Evolutionary conservation across 2,329 filamentous ascomycete species (phyloP).

Genomic region (Ophiocordyceps camponoti-saundersi): DNA sequence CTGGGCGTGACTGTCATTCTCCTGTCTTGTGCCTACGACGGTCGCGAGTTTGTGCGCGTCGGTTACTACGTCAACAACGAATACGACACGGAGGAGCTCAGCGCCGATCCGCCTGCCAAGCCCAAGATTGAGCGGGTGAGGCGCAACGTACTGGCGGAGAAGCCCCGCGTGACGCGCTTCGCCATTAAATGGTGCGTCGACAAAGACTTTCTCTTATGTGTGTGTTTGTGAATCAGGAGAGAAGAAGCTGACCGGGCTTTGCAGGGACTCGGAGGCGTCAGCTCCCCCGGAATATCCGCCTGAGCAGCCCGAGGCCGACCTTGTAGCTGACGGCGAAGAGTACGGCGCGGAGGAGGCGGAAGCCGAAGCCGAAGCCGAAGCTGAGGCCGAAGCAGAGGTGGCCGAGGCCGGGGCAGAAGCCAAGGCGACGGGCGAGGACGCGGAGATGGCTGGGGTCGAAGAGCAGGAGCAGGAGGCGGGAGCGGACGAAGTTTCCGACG

Average conservation of each 20-base stretch:
- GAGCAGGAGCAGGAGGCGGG: constrained; percentile 27
- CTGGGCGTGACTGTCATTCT: constrained; percentile 94
- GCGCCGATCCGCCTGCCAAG: constrained; percentile 77
- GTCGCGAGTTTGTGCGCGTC: constrained; percentile 90
- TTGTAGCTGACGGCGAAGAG: constrained; percentile 65
- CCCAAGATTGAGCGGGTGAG: constrained; percentile 82
- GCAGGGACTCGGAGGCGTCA: constrained; percentile 92
- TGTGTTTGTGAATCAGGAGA: no score
- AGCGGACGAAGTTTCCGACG: constrained; percentile 46
- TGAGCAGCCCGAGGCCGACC: constrained; percentile 91
- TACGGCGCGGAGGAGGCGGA: constrained; percentile 80
- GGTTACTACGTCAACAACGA: constrained; percentile 99
- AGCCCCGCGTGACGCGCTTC: constrained; percentile 92
- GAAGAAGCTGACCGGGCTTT: background rate
- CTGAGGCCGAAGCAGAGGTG: constrained; percentile 36
- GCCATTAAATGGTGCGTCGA: constrained; percentile 84
- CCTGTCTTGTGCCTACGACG: constrained; percentile 90
- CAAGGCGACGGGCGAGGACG: constrained; percentile 59
- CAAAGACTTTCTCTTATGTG: no score
- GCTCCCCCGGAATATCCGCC: constrained; percentile 92
- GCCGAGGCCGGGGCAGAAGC: constrained; percentile 45
- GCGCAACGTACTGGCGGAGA: constrained; percentile 87
- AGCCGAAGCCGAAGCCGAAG: constrained; percentile 33
- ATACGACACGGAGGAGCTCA: constrained; percentile 83
- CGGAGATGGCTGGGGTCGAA: constrained; percentile 52